Evolutionary conservation across 1,284 basidiomycete genomes (phyloP).

Genomic region (Naganishia sp.): DNA sequence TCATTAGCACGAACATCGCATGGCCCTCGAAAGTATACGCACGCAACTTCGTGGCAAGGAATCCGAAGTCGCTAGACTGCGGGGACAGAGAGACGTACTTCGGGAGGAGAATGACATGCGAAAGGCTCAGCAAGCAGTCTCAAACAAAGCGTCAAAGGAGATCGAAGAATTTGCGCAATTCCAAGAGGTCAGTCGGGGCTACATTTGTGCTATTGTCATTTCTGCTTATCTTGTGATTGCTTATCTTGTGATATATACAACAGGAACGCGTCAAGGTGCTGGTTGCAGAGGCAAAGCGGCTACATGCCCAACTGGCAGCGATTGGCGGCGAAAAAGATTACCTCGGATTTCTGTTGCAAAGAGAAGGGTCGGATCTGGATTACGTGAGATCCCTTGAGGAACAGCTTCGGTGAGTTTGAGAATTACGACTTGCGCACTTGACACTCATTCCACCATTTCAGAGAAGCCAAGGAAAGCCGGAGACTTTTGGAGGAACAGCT

Average conservation of each 20-base stretch:
- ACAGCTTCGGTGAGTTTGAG: slow-evolving; percentile 61
- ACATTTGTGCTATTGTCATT: not conserved
- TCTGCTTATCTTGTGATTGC: slow-evolving; percentile 17
- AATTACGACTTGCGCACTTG: not conserved
- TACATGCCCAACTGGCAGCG: slow-evolving; percentile 76
- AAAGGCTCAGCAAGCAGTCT: slow-evolving; percentile 61
- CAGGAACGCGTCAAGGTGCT: slow-evolving; percentile 75
- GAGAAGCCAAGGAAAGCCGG: slow-evolving; percentile 26
- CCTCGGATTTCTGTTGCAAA: slow-evolving; percentile 67
- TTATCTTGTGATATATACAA: slow-evolving; percentile 9
- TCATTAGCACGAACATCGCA: slow-evolving; percentile 25
- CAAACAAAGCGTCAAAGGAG: slow-evolving; percentile 65
- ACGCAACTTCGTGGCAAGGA: slow-evolving; percentile 57
- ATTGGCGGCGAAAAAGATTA: slow-evolving; percentile 69
- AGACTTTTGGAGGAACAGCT: slow-evolving; percentile 38
- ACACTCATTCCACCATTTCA: not conserved
- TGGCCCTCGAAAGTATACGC: slow-evolving; percentile 26
- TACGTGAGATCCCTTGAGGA: slow-evolving; percentile 67
- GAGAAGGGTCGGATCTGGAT: slow-evolving; percentile 61
- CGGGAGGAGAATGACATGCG: slow-evolving; percentile 73
- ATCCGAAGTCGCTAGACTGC: slow-evolving; percentile 70
- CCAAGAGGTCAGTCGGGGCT: slow-evolving; percentile 54
- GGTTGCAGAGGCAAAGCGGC: slow-evolving; percentile 71
- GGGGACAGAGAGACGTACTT: slow-evolving; percentile 77
- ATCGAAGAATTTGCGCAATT: slow-evolving; percentile 67